phyloP scores from a whole-genome alignment of 495 filamentous ascomycete genomes.

The Articulospora tetracladia region DNA sequence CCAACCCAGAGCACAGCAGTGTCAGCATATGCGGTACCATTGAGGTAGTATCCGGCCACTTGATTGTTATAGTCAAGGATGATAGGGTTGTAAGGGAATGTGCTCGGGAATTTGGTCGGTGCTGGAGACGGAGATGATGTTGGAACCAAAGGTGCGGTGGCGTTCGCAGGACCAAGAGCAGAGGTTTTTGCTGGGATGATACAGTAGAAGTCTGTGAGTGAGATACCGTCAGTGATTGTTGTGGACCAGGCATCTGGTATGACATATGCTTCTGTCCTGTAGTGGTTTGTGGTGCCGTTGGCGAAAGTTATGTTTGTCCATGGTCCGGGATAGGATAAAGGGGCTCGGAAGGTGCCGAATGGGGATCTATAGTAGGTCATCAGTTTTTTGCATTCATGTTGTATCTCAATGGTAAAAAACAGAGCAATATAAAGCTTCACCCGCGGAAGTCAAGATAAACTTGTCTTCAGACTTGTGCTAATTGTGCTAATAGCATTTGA shows the following conservation, averaged over 20 bases:
- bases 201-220: conserved; percentile 32
- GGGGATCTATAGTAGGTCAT: too few relatives aligned
- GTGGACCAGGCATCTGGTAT: conserved; percentile 8
- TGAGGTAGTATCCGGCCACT: conserved; percentile 33
- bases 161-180: not conserved
- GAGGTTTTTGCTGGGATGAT: conserved; percentile 24
- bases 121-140: not conserved
- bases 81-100: conserved; percentile 5
- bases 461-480: not conserved
- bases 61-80: conserved; percentile 2
- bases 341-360: too few relatives aligned
- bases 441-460: not conserved
- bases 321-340: conserved; percentile 31
- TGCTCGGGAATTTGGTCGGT: not conserved
- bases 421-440: conserved; percentile 3
- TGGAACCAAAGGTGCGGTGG: not conserved
- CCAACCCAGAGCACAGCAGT: conserved; percentile 34
- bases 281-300: conserved; percentile 29
- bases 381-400: too few relatives aligned
- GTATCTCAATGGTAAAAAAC: too few relatives aligned
- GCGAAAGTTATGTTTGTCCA: conserved; percentile 33
- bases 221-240: conserved; percentile 30
- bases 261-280: conserved; percentile 31
- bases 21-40: conserved; percentile 37
- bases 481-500: too few relatives aligned